Percentiles rank a stretch among this genome's conserved stretches.
Conservation (phyloP, 208 protist species). For the Trypanosoma melophagium region DNA sequence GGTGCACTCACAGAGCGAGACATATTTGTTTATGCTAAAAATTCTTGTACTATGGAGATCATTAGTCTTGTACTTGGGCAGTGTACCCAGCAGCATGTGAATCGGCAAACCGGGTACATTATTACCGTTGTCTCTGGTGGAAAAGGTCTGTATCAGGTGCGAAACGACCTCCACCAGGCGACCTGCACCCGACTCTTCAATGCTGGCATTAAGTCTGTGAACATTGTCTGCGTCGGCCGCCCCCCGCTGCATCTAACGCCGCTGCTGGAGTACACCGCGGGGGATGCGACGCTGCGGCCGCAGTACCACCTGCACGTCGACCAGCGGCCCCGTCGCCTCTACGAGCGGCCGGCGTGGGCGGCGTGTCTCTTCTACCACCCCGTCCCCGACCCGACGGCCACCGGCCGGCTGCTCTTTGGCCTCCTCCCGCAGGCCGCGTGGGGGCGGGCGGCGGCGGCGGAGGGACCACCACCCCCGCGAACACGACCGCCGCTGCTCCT, state of each 20-base stretch:
- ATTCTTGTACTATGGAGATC: conserved; percentile 76
- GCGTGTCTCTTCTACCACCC: conserved; percentile 72
- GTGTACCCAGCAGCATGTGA: conserved; percentile 48
- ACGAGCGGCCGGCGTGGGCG: conserved; percentile 75
- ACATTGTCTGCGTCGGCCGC: conserved; percentile 80
- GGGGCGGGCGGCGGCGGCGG: no score
- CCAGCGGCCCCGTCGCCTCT: conserved; percentile 30
- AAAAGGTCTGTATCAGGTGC: conserved; percentile 73
- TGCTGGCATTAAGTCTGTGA: conserved; percentile 63
- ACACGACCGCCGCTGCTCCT: no score
- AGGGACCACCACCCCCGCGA: not conserved
- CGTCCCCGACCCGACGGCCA: conserved; percentile 28
- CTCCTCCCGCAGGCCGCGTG: conserved; percentile 18
- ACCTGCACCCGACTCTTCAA: conserved; percentile 68
- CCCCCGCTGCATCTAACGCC: conserved; percentile 80
- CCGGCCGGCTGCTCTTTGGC: conserved; percentile 50
- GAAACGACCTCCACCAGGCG: conserved; percentile 68
- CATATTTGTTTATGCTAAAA: conserved; percentile 66
- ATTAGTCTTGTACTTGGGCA: conserved; percentile 72
- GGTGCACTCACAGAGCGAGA: conserved; percentile 39
- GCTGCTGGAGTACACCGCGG: conserved; percentile 70
- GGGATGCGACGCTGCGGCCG: conserved; percentile 63
- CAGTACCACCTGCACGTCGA: conserved; percentile 66
- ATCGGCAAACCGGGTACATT: conserved; percentile 56
- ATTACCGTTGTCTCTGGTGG: conserved; percentile 81